Evolutionary conservation across 345 rosid species (phyloP).

Genomic region (Melastoma malabathricum): DNA sequence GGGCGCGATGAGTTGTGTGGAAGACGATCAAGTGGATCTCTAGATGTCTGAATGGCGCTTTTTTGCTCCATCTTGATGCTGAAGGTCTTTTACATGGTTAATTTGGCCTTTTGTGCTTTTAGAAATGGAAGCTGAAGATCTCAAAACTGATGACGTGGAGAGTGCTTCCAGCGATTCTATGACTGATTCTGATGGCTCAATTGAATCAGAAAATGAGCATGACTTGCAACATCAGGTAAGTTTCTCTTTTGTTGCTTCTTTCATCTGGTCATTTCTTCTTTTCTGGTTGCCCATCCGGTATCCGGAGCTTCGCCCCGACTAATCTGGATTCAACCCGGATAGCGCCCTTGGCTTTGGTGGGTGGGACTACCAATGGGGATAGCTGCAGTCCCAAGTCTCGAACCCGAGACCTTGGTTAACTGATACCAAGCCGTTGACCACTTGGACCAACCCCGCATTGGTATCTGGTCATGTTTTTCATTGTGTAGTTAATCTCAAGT

Average conservation of each 20-base stretch:
- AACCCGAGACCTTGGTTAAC: too few relatives aligned
- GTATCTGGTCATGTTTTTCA: constrained; percentile 4
- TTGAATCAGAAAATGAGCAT: constrained; percentile 38
- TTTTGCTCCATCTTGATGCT: too few relatives aligned
- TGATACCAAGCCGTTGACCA: too few relatives aligned
- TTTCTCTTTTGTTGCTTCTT: constrained; percentile 5
- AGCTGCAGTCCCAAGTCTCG: too few relatives aligned
- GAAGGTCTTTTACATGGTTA: not conserved
- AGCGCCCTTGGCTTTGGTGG: too few relatives aligned
- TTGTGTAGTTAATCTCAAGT: not conserved
- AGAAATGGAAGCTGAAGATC: constrained; percentile 23
- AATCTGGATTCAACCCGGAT: too few relatives aligned
- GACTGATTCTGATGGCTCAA: constrained; percentile 36
- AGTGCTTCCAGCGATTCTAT: constrained; percentile 40
- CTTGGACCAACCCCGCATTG: not conserved
- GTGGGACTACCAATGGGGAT: too few relatives aligned
- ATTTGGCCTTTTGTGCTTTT: constrained; percentile 1
- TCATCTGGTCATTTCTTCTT: not conserved
- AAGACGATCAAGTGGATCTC: too few relatives aligned
- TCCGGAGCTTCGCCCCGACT: too few relatives aligned
- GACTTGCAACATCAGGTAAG: constrained; percentile 50
- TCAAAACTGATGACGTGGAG: constrained; percentile 4
- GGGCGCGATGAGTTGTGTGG: too few relatives aligned
- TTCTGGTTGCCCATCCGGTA: too few relatives aligned
- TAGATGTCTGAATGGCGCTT: too few relatives aligned